phyloP scores from a whole-genome alignment of 2,329 filamentous ascomycete genomes.

The Aspergillus sp. region DNA sequence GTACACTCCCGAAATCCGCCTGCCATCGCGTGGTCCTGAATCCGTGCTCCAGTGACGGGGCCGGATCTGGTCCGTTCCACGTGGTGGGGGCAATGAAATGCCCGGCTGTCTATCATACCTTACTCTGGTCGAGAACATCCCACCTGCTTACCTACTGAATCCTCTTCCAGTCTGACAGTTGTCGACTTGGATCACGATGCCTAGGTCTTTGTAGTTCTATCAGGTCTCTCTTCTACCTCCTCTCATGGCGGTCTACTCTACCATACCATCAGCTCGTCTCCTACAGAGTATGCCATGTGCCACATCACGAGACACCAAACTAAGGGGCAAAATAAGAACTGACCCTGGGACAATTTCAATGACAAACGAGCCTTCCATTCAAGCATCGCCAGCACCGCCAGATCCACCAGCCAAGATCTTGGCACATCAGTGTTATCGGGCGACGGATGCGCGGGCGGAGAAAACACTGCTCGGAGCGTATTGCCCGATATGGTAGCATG shows the following conservation, averaged over 20 bases:
- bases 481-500: background rate
- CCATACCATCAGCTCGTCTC: too few species aligned
- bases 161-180: too few species aligned
- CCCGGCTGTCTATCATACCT: too few species aligned
- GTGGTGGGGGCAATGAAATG: background rate
- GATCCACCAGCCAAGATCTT: constrained; percentile 5
- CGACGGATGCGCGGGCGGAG: background rate
- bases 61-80: background rate
- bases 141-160: too few species aligned
- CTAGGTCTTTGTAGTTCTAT: too few species aligned
- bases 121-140: background rate
- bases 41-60: background rate
- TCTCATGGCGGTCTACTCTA: too few species aligned
- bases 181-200: too few species aligned
- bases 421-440: background rate
- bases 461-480: background rate
- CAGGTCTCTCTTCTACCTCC: too few species aligned
- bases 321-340: background rate
- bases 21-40: background rate
- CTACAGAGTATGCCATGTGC: too few species aligned
- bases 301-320: too few species aligned
- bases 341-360: background rate
- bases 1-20: background rate
- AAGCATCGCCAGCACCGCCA: background rate
- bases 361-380: background rate